Conservation (phyloP, 2,329 filamentous ascomycete species). For the Orbilia quercus region DNA sequence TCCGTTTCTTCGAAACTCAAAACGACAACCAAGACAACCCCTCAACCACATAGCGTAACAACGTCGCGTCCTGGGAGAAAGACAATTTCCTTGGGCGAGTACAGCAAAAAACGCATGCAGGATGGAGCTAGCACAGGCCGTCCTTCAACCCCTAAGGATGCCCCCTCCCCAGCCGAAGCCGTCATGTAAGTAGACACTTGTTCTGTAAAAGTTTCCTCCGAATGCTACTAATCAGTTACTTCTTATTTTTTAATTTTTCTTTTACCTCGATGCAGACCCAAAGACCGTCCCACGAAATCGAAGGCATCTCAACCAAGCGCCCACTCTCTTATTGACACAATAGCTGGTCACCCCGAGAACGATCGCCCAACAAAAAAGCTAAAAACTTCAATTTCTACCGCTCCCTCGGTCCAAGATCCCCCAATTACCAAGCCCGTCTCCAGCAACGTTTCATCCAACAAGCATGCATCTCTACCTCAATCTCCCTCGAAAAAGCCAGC, state of each 20-base stretch:
- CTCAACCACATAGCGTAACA: conserved; percentile 4
- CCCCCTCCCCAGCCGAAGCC: conserved; percentile 45
- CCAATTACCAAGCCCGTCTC: neutral
- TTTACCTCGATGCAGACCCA: too few species aligned
- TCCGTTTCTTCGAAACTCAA: conserved; percentile 36
- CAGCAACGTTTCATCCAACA: conserved; percentile 9
- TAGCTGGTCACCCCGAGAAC: conserved; percentile 19
- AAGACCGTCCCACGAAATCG: conserved; percentile 24
- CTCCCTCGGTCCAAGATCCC: conserved; percentile 16
- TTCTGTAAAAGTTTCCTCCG: neutral
- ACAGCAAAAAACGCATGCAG: conserved; percentile 52
- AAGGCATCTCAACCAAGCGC: conserved; percentile 22
- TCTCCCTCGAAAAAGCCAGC: conserved; percentile 37
- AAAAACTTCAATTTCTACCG: conserved; percentile 35
- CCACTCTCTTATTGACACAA: conserved; percentile 15
- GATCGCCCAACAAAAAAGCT: conserved; percentile 52
- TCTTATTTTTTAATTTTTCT: too few species aligned
- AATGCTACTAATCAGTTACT: neutral
- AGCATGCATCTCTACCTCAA: conserved; percentile 8
- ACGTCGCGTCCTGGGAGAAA: conserved; percentile 47
- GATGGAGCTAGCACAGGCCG: conserved; percentile 27
- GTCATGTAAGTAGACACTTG: conserved; percentile 16
- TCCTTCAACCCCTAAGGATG: conserved; percentile 45
- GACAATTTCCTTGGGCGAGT: conserved; percentile 44
- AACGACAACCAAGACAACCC: conserved; percentile 5